Evolutionary conservation across 2,329 filamentous ascomycete species (phyloP).

Genomic region (Endoconidiophora laricicola): DNA sequence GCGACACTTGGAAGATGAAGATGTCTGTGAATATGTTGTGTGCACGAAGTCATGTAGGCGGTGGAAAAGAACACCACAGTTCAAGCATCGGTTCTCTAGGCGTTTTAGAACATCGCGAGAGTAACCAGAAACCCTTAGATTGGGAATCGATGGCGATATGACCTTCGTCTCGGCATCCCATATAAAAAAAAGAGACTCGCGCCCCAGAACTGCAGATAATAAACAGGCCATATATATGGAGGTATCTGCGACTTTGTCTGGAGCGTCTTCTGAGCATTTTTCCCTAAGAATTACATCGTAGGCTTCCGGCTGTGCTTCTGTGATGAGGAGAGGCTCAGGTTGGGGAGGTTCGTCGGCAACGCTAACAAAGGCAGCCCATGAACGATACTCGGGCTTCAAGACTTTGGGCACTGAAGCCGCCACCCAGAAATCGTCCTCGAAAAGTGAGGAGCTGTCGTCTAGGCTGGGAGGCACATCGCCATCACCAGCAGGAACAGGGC

Average conservation of each 20-base stretch:
- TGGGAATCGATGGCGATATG: constrained; percentile 33
- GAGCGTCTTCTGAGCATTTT: constrained; percentile 23
- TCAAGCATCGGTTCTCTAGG: constrained; percentile 29
- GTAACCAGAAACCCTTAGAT: constrained; percentile 39
- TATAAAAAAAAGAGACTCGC: constrained; percentile 53
- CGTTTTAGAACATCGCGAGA: constrained; percentile 32
- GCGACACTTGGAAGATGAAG: constrained; percentile 27
- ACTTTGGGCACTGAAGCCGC: constrained; percentile 20
- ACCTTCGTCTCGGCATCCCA: constrained; percentile 36
- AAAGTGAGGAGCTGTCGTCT: background rate
- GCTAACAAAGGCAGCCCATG: constrained; percentile 52
- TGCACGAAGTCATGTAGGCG: constrained; percentile 31
- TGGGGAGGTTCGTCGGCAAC: constrained; percentile 16
- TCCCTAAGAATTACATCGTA: constrained; percentile 46
- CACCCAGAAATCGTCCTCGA: constrained; percentile 30
- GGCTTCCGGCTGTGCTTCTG: constrained; percentile 47
- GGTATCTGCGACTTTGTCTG: constrained; percentile 25
- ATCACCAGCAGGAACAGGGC: background rate
- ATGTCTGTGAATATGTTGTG: constrained; percentile 26
- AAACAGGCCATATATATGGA: constrained; percentile 39
- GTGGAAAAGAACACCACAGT: constrained; percentile 31
- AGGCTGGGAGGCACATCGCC: background rate
- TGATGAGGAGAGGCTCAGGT: constrained; percentile 39
- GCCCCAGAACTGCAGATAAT: constrained; percentile 49
- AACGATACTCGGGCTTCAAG: constrained; percentile 32